Evolutionary conservation across 495 filamentous ascomycete species (phyloP).

Genomic region (Neurospora cerealis): DNA sequence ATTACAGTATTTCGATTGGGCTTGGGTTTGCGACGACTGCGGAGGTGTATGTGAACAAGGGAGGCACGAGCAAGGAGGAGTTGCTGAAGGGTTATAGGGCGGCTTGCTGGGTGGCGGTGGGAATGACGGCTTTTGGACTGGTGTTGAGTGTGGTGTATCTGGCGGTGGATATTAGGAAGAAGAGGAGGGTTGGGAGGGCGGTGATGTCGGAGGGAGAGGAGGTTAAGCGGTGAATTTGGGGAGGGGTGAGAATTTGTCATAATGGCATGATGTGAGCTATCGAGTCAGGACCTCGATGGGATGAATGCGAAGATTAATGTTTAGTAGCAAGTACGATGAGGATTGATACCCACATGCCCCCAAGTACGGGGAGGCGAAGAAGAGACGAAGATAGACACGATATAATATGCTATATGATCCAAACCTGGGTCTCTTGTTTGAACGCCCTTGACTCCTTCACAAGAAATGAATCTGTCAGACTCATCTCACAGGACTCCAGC

Average conservation of each 20-base stretch:
- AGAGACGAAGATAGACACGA: background rate
- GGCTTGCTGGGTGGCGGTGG: slow-evolving; percentile 24
- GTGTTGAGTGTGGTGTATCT: slow-evolving; percentile 9
- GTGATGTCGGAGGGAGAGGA: background rate
- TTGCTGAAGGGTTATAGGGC: slow-evolving; percentile 28
- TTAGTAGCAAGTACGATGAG: background rate
- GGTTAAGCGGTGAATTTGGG: background rate
- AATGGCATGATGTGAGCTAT: background rate
- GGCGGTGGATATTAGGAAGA: background rate
- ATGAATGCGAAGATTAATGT: background rate
- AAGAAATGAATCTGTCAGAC: background rate
- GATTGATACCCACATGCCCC: background rate
- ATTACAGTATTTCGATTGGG: slow-evolving; percentile 37
- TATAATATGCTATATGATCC: background rate
- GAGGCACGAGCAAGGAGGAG: slow-evolving; percentile 20
- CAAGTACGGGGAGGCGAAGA: background rate
- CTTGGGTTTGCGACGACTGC: slow-evolving; percentile 39
- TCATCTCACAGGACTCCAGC: background rate
- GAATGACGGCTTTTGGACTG: slow-evolving; percentile 22
- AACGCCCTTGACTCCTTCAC: background rate
- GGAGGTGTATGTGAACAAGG: slow-evolving; percentile 27
- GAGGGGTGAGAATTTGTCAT: background rate
- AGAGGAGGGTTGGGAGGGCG: background rate
- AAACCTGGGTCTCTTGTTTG: background rate
- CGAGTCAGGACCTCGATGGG: background rate